phyloP scores from a whole-genome alignment of 139 green algal genomes.

The Coelastrella sp. region DNA sequence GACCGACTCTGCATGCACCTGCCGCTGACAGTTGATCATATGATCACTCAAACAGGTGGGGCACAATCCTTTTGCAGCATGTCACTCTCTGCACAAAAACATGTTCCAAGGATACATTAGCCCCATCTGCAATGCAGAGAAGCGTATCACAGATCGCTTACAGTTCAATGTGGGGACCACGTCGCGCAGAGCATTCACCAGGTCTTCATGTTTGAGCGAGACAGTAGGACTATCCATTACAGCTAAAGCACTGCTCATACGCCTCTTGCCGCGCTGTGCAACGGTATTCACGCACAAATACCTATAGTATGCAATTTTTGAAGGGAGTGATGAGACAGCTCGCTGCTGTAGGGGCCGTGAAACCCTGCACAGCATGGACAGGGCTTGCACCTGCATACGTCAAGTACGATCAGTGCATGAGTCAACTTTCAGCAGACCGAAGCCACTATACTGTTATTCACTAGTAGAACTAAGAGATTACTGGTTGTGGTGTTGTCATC shows the following conservation, averaged over 20 bases:
- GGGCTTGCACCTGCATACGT: neutral
- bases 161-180: conserved; percentile 1
- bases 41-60: too few relatives aligned
- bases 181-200: neutral
- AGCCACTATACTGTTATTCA: too few relatives aligned
- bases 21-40: too few relatives aligned
- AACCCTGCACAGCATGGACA: neutral
- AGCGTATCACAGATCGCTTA: neutral
- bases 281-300: too few relatives aligned
- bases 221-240: neutral
- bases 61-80: too few relatives aligned
- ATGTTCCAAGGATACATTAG: neutral
- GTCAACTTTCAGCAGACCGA: too few relatives aligned
- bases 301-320: too few relatives aligned
- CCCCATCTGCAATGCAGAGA: neutral
- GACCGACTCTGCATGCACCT: too few relatives aligned
- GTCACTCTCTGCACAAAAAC: neutral
- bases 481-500: too few relatives aligned
- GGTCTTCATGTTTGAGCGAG: neutral
- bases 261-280: neutral
- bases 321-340: neutral
- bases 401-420: too few relatives aligned
- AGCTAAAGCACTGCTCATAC: neutral
- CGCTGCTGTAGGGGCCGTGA: neutral
- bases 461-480: too few relatives aligned